Evolutionary conservation across 345 rosid genomes (phyloP).

Genomic region (Salix exigua): DNA sequence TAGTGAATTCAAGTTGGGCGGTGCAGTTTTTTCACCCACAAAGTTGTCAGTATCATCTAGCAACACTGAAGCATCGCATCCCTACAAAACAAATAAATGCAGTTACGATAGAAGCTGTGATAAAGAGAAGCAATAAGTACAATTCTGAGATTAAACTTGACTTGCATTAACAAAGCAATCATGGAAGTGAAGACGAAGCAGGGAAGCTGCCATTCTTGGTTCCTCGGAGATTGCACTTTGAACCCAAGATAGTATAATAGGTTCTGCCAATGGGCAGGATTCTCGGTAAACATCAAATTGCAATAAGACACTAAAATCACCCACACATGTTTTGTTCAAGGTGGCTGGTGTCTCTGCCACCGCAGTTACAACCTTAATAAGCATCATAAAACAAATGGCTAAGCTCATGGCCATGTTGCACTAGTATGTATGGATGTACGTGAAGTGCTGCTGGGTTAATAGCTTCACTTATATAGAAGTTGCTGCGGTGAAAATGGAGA

Average conservation of each 20-base stretch:
- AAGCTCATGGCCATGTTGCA: neutral
- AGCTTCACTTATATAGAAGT: neutral
- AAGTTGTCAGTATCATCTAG: constrained; percentile 57
- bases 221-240: constrained; percentile 44
- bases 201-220: constrained; percentile 18
- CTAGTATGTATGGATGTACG: neutral
- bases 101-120: neutral
- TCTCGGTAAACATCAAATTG: constrained; percentile 42
- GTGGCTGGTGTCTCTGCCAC: constrained; percentile 21
- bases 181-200: constrained; percentile 19
- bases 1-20: constrained; percentile 73
- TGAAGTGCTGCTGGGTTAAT: neutral
- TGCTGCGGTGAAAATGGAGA: neutral
- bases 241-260: constrained; percentile 57
- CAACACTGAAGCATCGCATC: constrained; percentile 81
- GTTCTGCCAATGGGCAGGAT: constrained; percentile 68
- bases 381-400: constrained; percentile 12
- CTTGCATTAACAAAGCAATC: constrained; percentile 21
- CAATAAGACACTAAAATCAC: constrained; percentile 40
- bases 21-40: constrained; percentile 78
- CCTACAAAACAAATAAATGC: constrained; percentile 35
- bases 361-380: constrained; percentile 12
- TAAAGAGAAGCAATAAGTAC: neutral
- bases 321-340: constrained; percentile 44
- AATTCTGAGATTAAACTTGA: neutral